Evolutionary conservation across 352 stramenopile species (phyloP).

Genomic region (Phytophthora chlamydospora): DNA sequence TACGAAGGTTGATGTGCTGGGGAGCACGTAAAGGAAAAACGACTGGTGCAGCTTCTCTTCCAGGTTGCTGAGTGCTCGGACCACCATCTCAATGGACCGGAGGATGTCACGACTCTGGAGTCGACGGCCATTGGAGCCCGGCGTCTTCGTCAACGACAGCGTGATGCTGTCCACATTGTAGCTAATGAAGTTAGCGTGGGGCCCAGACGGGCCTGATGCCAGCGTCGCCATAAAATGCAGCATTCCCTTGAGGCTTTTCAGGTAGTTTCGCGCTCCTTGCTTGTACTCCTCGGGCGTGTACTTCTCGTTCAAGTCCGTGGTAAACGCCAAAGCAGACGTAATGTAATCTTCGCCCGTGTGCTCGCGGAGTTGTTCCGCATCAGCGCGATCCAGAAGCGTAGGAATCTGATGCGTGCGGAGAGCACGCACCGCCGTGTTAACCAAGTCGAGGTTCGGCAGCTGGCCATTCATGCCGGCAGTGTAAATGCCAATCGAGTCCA

Average conservation of each 20-base stretch:
- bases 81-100: constrained; percentile 63
- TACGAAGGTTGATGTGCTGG: constrained; percentile 75
- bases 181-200: constrained; percentile 81
- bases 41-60: constrained; percentile 91
- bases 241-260: constrained; percentile 67
- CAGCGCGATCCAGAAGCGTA: constrained; percentile 53
- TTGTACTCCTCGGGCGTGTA: constrained; percentile 26
- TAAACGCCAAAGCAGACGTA: constrained; percentile 1
- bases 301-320: constrained; percentile 14
- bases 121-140: constrained; percentile 14
- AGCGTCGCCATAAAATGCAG: constrained; percentile 85
- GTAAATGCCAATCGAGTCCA: constrained; percentile 60
- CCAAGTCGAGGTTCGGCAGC: constrained; percentile 86
- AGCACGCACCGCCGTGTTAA: constrained; percentile 77
- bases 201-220: constrained; percentile 59
- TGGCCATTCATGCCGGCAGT: constrained; percentile 82
- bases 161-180: constrained; percentile 90
- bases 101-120: constrained; percentile 48
- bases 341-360: constrained; percentile 16
- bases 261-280: constrained; percentile 40
- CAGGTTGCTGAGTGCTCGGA: constrained; percentile 86
- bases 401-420: constrained; percentile 53
- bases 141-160: constrained; percentile 40
- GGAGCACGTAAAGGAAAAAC: constrained; percentile 89
- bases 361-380: constrained; percentile 6